Evolutionary conservation across 345 rosid genomes (phyloP).

Genomic region (Citrus cavaleriei): DNA sequence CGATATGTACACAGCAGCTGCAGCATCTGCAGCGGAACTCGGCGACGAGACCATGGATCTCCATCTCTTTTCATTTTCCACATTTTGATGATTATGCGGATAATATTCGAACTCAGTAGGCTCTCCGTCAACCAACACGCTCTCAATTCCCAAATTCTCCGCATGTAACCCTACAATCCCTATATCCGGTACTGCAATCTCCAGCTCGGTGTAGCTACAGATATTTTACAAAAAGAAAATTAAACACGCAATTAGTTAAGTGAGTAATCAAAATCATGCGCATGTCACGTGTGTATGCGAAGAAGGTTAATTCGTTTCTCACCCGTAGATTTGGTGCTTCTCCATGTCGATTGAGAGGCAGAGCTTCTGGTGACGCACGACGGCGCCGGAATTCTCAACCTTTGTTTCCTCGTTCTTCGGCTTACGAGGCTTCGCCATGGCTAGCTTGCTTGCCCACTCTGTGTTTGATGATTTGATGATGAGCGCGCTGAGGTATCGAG

Average conservation of each 20-base stretch:
- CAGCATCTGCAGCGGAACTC: constrained; percentile 83
- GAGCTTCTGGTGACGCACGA: constrained; percentile 92
- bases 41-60: constrained; percentile 43
- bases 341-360: constrained; percentile 78
- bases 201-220: constrained; percentile 80
- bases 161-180: constrained; percentile 89
- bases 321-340: constrained; percentile 77
- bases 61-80: constrained; percentile 54
- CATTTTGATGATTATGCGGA: constrained; percentile 52
- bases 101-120: constrained; percentile 85
- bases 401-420: constrained; percentile 67
- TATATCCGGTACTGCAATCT: constrained; percentile 87
- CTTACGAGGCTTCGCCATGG: constrained; percentile 92
- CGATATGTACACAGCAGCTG: constrained; percentile 55
- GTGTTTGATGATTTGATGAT: background rate
- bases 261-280: background rate
- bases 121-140: constrained; percentile 91
- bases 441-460: background rate
- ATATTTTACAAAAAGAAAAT: background rate
- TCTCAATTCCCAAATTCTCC: constrained; percentile 86
- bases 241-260: background rate
- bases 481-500: background rate
- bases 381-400: constrained; percentile 68
- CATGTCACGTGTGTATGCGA: background rate
- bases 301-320: background rate